Evolutionary conservation across 2,329 filamentous ascomycete genomes (phyloP).

Genomic region (Chrysoporthe cubensis): DNA sequence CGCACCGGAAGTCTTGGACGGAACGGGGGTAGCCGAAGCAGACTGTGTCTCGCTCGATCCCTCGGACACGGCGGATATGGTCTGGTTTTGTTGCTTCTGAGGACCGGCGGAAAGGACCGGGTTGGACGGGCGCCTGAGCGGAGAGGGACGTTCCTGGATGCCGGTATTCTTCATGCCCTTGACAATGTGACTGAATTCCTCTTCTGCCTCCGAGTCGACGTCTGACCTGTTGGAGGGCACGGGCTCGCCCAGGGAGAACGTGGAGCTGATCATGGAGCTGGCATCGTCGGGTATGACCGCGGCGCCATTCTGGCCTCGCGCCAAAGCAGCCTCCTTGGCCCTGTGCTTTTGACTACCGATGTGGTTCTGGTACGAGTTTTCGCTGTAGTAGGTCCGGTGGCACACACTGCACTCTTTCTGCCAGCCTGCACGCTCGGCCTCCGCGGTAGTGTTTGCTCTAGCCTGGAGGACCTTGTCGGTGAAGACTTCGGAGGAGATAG

Average conservation of each 20-base stretch:
- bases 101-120: conserved; percentile 48
- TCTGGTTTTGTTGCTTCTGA: conserved; percentile 52
- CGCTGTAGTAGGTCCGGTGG: conserved; percentile 92
- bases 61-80: conserved; percentile 42
- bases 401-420: conserved; percentile 83
- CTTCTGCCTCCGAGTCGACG: conserved; percentile 70
- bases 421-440: conserved; percentile 86
- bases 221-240: conserved; percentile 52
- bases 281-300: conserved; percentile 65
- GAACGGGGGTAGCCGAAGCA: conserved; percentile 29
- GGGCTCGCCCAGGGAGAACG: conserved; percentile 87
- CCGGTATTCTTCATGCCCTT: conserved; percentile 73
- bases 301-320: conserved; percentile 40
- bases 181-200: conserved; percentile 77
- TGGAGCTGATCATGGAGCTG: conserved; percentile 85
- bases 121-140: conserved; percentile 59
- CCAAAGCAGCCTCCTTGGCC: conserved; percentile 61
- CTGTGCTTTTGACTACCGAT: conserved; percentile 89
- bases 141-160: conserved; percentile 48
- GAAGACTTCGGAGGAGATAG: conserved; percentile 89
- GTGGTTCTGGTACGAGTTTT: conserved; percentile 95
- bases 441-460: conserved; percentile 80
- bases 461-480: conserved; percentile 94
- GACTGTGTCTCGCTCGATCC: conserved; percentile 44
- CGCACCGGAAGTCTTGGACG: conserved; percentile 37